Evolutionary conservation across 805 yeast genomes (phyloP).

Genomic region (Yamadazyma tumulicola): DNA sequence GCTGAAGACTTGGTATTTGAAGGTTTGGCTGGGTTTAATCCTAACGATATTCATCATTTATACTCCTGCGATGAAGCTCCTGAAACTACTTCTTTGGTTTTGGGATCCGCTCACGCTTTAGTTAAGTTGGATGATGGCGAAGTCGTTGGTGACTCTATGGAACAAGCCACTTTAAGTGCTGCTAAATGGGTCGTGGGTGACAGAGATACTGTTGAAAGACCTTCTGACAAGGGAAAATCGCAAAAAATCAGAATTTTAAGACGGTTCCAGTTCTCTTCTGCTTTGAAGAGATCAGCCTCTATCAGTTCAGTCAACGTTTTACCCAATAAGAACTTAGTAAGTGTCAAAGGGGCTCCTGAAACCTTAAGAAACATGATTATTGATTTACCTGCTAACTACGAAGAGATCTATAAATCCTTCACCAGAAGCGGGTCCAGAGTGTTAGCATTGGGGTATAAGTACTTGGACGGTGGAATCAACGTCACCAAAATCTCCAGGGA

Average conservation of each 20-base stretch:
- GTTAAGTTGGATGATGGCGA: slow-evolving; percentile 95
- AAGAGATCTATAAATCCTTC: slow-evolving; percentile 79
- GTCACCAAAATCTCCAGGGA: slow-evolving; percentile 64
- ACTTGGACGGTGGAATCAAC: slow-evolving; percentile 49
- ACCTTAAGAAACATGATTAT: slow-evolving; percentile 77
- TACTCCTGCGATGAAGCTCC: slow-evolving; percentile 63
- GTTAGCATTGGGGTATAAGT: slow-evolving; percentile 87
- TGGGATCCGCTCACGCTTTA: slow-evolving; percentile 95
- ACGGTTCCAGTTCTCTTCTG: slow-evolving; percentile 95
- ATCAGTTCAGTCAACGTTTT: slow-evolving; percentile 55
- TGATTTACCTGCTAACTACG: slow-evolving; percentile 73
- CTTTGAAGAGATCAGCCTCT: slow-evolving; percentile 91
- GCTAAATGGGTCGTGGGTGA: slow-evolving; percentile 80
- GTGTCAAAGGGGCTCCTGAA: slow-evolving; percentile 98
- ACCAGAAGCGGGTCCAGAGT: slow-evolving; percentile 97
- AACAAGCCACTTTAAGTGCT: slow-evolving; percentile 88
- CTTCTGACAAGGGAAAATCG: slow-evolving; percentile 21
- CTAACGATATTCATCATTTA: slow-evolving; percentile 51
- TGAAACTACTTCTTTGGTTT: slow-evolving; percentile 58
- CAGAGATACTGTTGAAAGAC: slow-evolving; percentile 65
- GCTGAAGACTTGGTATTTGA: slow-evolving; percentile 96
- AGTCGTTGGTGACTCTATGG: slow-evolving; percentile 99
- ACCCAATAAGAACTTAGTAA: slow-evolving; percentile 58
- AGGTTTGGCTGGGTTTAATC: slow-evolving; percentile 83
- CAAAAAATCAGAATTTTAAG: slow-evolving; percentile 71